Percentiles rank a stretch among this genome's conserved stretches.
Conservation (phyloP, 129 eudicot species). For the Glebionis coronaria region DNA sequence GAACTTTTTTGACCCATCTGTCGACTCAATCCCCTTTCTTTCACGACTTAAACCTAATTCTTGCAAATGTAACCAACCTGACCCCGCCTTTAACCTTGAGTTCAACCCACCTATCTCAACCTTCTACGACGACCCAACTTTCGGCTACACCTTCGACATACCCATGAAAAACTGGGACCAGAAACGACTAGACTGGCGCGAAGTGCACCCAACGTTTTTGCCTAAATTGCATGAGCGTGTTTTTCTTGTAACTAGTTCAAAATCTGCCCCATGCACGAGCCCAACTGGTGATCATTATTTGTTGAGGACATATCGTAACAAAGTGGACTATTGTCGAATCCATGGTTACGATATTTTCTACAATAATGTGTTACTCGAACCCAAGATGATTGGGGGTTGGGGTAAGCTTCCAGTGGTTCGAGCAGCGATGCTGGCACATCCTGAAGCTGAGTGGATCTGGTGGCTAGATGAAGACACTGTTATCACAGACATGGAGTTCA, state of each 20-base stretch:
- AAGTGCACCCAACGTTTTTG: neutral
- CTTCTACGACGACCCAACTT: neutral
- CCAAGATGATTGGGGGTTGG: neutral
- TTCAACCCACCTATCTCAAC: neutral
- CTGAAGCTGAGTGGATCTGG: neutral
- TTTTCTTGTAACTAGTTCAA: neutral
- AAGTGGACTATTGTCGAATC: constrained; percentile 1
- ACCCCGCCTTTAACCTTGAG: neutral
- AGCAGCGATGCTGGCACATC: neutral
- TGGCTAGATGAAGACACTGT: neutral
- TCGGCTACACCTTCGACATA: neutral
- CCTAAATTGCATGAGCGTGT: neutral
- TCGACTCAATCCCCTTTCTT: neutral
- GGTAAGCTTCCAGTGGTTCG: neutral
- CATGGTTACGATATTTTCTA: constrained; percentile 4
- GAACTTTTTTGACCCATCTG: constrained; percentile 23
- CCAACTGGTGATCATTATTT: neutral
- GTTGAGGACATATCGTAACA: neutral
- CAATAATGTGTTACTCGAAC: neutral
- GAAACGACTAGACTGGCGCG: neutral
- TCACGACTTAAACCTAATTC: too few relatives aligned
- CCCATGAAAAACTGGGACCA: neutral
- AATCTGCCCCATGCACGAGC: neutral
- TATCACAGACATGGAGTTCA: neutral
- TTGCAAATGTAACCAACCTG: neutral